A percentile compares a stretch with the other conserved stretches of the same genome.
phyloP scores from a whole-genome alignment of 2,329 filamentous ascomycete genomes.

The Trichophaea hybrida region DNA sequence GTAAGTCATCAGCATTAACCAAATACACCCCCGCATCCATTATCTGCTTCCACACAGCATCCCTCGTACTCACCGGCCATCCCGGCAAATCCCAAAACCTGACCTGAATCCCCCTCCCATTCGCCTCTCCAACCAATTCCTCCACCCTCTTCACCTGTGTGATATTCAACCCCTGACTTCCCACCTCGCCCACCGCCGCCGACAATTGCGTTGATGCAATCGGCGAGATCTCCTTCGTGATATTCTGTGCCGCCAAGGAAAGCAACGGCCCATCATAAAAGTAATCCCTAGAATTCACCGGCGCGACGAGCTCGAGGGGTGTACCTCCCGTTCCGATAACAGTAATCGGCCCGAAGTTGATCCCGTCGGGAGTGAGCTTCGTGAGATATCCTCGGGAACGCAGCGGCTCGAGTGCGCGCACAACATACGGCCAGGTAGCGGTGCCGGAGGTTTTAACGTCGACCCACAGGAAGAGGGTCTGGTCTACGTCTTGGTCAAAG shows the following conservation, averaged over 20 bases:
- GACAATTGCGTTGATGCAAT: conserved; percentile 24
- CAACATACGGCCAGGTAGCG: conserved; percentile 40
- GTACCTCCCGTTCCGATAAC: conserved; percentile 55
- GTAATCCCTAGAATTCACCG: conserved; percentile 38
- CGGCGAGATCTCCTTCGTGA: conserved; percentile 27
- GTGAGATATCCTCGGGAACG: conserved; percentile 45
- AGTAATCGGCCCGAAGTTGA: conserved; percentile 41
- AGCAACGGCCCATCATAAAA: conserved; percentile 53
- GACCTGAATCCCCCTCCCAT: conserved; percentile 40
- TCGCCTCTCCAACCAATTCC: conserved; percentile 32
- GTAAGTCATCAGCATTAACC: conserved; percentile 48
- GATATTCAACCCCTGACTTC: conserved; percentile 12
- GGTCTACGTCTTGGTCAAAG: conserved; percentile 32
- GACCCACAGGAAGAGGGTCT: conserved; percentile 46
- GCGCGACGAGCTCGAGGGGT: conserved; percentile 41
- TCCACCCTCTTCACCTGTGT: conserved; percentile 24
- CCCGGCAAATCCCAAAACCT: conserved; percentile 47
- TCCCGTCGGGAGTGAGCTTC: conserved; percentile 35
- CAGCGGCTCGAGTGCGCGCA: conserved; percentile 44
- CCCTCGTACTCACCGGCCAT: conserved; percentile 42
- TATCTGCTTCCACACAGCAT: conserved; percentile 44
- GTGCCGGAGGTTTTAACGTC: conserved; percentile 51
- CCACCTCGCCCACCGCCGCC: conserved; percentile 16
- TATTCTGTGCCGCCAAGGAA: conserved; percentile 21
- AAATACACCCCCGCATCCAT: conserved; percentile 45